Percentiles rank a stretch among this genome's conserved stretches.
Conservation (phyloP, 257 asterid species). For the Fraxinus excelsior region DNA sequence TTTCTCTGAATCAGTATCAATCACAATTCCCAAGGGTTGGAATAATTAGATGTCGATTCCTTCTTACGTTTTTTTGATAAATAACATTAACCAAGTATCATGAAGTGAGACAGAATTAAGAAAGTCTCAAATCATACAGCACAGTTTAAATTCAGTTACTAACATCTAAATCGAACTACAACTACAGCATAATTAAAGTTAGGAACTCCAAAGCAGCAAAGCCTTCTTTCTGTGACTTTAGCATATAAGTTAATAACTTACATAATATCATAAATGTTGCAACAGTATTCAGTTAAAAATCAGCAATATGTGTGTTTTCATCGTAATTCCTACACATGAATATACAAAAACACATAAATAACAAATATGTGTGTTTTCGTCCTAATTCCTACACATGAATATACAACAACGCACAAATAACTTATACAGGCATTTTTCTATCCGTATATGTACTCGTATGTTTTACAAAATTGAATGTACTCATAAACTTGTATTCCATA, state of each 20-base stretch:
- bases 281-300: neutral
- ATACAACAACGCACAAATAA: neutral
- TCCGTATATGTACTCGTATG: neutral
- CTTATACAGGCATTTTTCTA: neutral
- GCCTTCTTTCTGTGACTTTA: neutral
- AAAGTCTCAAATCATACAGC: neutral
- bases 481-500: neutral
- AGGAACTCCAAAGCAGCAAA: neutral
- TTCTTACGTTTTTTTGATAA: neutral
- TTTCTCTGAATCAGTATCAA: neutral
- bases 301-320: neutral
- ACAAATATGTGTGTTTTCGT: neutral
- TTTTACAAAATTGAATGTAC: neutral
- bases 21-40: neutral
- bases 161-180: neutral
- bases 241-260: neutral
- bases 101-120: neutral
- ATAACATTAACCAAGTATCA: neutral
- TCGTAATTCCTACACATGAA: neutral
- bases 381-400: neutral
- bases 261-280: neutral
- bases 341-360: neutral
- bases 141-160: neutral
- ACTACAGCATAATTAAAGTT: neutral
- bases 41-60: neutral